Evolutionary conservation across 768 basidiomycete genomes (phyloP), one percentile per base, ranked within the genome.

Genomic region (Leccinellum rugosiceps): DNA sequence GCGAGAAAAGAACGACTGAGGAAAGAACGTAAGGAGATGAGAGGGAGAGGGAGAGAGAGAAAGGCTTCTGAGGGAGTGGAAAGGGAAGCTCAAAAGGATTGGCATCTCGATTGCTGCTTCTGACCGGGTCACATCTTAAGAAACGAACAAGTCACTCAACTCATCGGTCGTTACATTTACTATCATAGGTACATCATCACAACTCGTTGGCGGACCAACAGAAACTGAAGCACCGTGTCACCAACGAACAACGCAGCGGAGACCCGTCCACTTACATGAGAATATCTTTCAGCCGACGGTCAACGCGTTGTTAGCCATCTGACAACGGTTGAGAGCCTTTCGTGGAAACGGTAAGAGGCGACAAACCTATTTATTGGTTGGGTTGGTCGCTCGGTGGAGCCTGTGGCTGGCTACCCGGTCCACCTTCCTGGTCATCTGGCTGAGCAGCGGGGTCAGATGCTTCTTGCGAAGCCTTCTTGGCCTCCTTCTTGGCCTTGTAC

Each of bases 401-500:
- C 17, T 38, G 7, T 17, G 38, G 38, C 28, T 43, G 14, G 6
- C 19, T 38, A n/a, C 34, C 31, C 21, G 58, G 52, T 23, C 11
- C 48, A 1, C 2, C 28, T 28, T 48, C 2, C n/a, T 25, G 15
- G 2, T 46, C 32, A n/a, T 30, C 26, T 30, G 35, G 30, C 6
- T 53, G 44, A 0, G 43, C 4, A 17, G 32, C 11, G 0, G 59
- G 30, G n/a, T 41, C 30, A 35, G 52, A 31, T 8, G 56, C 57
- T 44, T 5, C 55, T 5, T 58, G 34, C 1, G 57, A 57, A 3
- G 48, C 52, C 10, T 17, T 53, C 50, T 59, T 68, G 17, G 54
- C 58, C 51, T 67, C 52, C 10, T 17, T 53, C 50, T 59, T 68
- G 17, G 54, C 58, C 51, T 67, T 67, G 65, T 71, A 69, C 60